Percentiles rank a stretch among this genome's conserved stretches.
Evolutionary conservation across 148 eudicot genomes (phyloP).

Genomic region (Mesembryanthemum crystallinum): DNA sequence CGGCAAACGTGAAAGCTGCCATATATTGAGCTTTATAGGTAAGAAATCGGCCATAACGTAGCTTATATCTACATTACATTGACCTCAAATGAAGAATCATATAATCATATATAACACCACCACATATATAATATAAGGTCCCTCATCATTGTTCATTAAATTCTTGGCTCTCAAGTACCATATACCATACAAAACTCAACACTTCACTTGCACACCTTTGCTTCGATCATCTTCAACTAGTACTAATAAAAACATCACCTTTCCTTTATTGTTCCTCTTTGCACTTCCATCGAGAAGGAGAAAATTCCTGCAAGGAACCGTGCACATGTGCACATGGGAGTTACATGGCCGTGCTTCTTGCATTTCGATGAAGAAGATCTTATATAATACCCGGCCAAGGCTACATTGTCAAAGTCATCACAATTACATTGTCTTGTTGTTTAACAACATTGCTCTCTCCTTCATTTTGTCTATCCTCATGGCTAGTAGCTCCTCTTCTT

Average conservation of each 20-base stretch:
- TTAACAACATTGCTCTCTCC: slow-evolving; percentile 17
- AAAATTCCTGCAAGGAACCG: slow-evolving; percentile 16
- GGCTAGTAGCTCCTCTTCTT: slow-evolving; percentile 30
- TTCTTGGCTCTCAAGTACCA: not conserved
- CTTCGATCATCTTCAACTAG: slow-evolving; percentile 19
- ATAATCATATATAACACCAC: not conserved
- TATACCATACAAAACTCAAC: too few species aligned
- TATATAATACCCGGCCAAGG: not conserved
- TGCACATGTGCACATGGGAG: slow-evolving; percentile 38
- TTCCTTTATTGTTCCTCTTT: slow-evolving; percentile 26
- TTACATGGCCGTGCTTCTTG: not conserved
- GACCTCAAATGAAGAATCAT: not conserved
- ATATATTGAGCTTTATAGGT: slow-evolving; percentile 7
- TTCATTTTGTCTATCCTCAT: slow-evolving; percentile 23
- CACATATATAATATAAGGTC: not conserved
- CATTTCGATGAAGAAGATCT: slow-evolving; percentile 11
- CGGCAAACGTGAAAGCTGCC: slow-evolving; percentile 20
- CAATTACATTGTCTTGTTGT: slow-evolving; percentile 5
- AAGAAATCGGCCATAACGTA: slow-evolving; percentile 29
- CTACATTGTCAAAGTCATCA: slow-evolving; percentile 2
- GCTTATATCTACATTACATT: not conserved
- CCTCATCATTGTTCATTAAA: not conserved
- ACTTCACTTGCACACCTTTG: too few species aligned
- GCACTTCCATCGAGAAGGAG: slow-evolving; percentile 35
- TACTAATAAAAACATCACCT: slow-evolving; percentile 5